phyloP scores from a whole-genome alignment of 352 stramenopile species.

The Globisporangium nagaii region DNA sequence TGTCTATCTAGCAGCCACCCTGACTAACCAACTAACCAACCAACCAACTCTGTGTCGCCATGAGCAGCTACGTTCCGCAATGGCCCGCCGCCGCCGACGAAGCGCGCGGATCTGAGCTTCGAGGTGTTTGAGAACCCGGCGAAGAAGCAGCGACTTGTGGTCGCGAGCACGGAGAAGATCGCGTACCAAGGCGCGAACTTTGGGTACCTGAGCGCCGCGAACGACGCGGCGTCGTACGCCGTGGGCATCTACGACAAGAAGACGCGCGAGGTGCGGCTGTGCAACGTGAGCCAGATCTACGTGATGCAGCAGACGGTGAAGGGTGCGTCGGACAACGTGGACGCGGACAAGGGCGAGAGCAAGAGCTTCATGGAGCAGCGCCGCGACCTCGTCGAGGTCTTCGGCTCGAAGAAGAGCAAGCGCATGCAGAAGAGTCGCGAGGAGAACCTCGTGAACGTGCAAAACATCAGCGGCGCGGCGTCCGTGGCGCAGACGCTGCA shows the following conservation, averaged over 20 bases:
- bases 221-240: constrained; percentile 70
- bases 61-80: constrained; percentile 74
- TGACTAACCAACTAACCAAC: neutral
- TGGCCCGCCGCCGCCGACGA: constrained; percentile 49
- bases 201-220: constrained; percentile 62
- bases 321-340: constrained; percentile 55
- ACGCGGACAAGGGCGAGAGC: constrained; percentile 51
- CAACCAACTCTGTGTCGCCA: neutral
- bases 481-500: constrained; percentile 68
- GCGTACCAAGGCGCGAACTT: constrained; percentile 85
- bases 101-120: constrained; percentile 61
- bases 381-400: constrained; percentile 70
- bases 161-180: constrained; percentile 73
- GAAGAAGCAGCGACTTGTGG: constrained; percentile 79
- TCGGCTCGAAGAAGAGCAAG: constrained; percentile 82
- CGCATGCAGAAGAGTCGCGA: constrained; percentile 77
- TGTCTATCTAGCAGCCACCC: neutral
- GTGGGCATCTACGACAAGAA: constrained; percentile 76
- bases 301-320: constrained; percentile 84
- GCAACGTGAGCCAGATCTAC: constrained; percentile 80
- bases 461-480: constrained; percentile 66
- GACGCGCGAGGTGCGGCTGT: constrained; percentile 65
- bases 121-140: constrained; percentile 74
- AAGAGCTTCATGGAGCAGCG: constrained; percentile 68
- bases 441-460: constrained; percentile 76